Conservation (phyloP, 2,329 filamentous ascomycete genomes). For the Ceratocystis lukuohia region DNA sequence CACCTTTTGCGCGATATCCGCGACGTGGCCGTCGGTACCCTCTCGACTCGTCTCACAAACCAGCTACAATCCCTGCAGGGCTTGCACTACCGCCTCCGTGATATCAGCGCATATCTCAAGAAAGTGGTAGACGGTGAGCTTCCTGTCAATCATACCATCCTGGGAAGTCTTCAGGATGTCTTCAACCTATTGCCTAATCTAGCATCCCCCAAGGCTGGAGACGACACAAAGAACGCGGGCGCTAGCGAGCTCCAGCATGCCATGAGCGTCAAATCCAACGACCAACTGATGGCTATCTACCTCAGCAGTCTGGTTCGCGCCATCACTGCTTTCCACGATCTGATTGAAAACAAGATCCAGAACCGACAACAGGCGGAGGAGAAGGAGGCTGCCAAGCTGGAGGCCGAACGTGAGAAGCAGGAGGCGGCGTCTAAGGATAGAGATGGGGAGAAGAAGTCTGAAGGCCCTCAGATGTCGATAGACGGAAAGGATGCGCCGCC, state of each 20-base stretch:
- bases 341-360: constrained; percentile 99
- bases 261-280: constrained; percentile 98
- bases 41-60: constrained; percentile 92
- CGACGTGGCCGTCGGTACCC: constrained; percentile 90
- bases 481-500: constrained; percentile 39
- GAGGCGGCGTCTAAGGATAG: constrained; percentile 29
- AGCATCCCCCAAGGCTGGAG: constrained; percentile 62
- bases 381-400: constrained; percentile 74
- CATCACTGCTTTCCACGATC: constrained; percentile 96
- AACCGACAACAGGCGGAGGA: constrained; percentile 96
- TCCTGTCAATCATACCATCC: constrained; percentile 91
- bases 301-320: constrained; percentile 90
- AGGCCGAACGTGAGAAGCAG: constrained; percentile 48
- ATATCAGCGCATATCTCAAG: constrained; percentile 89
- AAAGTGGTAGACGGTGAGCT: constrained; percentile 89
- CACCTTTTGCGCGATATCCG: constrained; percentile 95
- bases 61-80: constrained; percentile 96
- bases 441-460: constrained; percentile 37
- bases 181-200: constrained; percentile 98
- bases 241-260: constrained; percentile 73
- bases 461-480: constrained; percentile 18
- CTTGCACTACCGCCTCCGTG: constrained; percentile 81
- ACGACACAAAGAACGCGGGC: constrained; percentile 42
- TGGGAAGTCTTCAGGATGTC: constrained; percentile 96
- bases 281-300: constrained; percentile 98